Evolutionary conservation across 1,284 basidiomycete species (phyloP), one percentile per base, ranked within the genome.

Genomic region (Cystobasidium sp.): DNA sequence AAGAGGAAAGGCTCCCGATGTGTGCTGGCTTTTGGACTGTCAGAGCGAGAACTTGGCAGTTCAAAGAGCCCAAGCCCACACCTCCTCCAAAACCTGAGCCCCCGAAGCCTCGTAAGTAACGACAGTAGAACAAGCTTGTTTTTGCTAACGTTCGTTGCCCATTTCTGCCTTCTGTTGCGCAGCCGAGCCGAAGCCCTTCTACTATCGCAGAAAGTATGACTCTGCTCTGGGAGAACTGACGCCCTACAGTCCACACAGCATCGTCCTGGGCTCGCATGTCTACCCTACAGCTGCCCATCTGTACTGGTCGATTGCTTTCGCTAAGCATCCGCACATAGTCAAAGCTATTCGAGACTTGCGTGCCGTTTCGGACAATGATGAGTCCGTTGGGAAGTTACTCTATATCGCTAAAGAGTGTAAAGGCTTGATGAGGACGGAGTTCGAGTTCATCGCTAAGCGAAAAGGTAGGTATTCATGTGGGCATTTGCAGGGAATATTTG

Each of bases 211-310:
- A 5, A 24, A 24, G 22, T 63, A 63, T 16, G 61, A 63, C 24
- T 37, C 61, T 14, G 61, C 20, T 5, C 61, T 24, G 1, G 37
- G 22, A 18, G 61, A 63, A 49, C 20, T 63, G 12, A 18, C 61
- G 9, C 61, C 61, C 0, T 63, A 63, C 61, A 51, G 61, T 31
- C 44, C 61, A 51, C 43, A 47, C 9, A 14, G 43, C 24, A 51
- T 63, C 31, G 44, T 22, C 24, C 44, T 63, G 14, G 61, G 61
- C 9, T 14, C 43, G 5, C 61, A 51, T 31, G 47, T 51, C 43
- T 63, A 63, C n/a, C 44, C 44, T 22, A 63, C 61, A 12, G 61
- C 61, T n/a, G 61, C 61, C 14, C 61, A 63, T 51, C 61, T 63
- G 1, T 63, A 63, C 20, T 63, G 61, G 61, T 37, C 61, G 44